phyloP scores from a whole-genome alignment of 805 yeast species.

The Cyberlindnera mycetangii region DNA sequence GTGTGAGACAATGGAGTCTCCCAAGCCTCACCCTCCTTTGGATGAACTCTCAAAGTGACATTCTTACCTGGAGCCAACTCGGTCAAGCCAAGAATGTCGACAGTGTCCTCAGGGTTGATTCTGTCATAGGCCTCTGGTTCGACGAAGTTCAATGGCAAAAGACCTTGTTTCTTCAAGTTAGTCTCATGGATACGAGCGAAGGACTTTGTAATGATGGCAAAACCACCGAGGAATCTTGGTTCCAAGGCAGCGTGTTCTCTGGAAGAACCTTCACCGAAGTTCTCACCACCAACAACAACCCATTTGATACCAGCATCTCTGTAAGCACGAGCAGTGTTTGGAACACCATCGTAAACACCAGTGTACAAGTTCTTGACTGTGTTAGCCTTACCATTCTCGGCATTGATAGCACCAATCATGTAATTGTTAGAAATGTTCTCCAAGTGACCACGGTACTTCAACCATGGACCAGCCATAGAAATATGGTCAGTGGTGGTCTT shows the following conservation, averaged over 20 bases:
- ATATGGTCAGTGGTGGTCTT: conserved; percentile 99
- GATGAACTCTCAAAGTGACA: conserved; percentile 71
- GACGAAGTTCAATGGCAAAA: conserved; percentile 93
- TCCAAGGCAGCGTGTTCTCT: conserved; percentile 99
- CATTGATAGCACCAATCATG: conserved; percentile 99
- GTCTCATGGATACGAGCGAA: conserved; percentile 99
- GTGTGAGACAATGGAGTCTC: conserved; percentile 92
- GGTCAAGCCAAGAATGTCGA: conserved; percentile 82
- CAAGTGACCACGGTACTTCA: conserved; percentile 99
- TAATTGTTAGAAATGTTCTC: conserved; percentile 98
- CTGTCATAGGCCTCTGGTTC: conserved; percentile 89
- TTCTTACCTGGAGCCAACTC: conserved; percentile 91
- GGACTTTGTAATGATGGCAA: conserved; percentile 95
- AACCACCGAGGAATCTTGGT: conserved; percentile 99
- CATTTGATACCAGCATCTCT: conserved; percentile 89
- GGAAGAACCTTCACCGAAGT: conserved; percentile 99
- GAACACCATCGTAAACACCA: conserved; percentile 91
- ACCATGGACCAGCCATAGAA: conserved; percentile 99
- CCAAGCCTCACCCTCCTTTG: conserved; percentile 79
- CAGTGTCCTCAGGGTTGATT: conserved; percentile 86
- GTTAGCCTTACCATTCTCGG: conserved; percentile 95
- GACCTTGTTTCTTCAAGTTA: conserved; percentile 95
- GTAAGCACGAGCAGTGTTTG: conserved; percentile 94
- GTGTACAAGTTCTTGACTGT: conserved; percentile 84
- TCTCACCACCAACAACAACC: conserved; percentile 99